Evolutionary conservation across 2,329 filamentous ascomycete genomes (phyloP), one percentile per base, ranked within the genome.

Genomic region (Ophiostoma ulmi): DNA sequence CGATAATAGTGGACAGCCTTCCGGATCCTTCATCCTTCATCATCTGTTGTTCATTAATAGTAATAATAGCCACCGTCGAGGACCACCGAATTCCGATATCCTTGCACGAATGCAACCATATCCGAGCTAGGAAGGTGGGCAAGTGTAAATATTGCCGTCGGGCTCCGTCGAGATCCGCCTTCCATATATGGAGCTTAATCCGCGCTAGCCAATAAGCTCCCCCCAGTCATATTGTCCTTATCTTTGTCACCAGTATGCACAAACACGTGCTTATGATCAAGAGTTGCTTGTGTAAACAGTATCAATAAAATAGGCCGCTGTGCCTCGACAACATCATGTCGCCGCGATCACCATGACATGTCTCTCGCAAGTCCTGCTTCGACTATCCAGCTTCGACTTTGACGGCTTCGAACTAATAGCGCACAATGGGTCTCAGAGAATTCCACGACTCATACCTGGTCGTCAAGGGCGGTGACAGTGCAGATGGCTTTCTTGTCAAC

Each of bases 401-500:
- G 13, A 10, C 58, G 26, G n/a, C 44, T n/a, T n/a, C 17, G 44
- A 48, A n/a, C n/a, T 48, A 48, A n/a, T 20, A 31, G 13, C 22
- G 26, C 65, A 44, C 38, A 41, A 67, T 67, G 65, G 39, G 65
- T 26, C 17, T 67, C 38, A 44, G 26, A 22, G 17, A 41, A 10
- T 67, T 67, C 17, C 65, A 67, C 39, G 65, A 67, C 6, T 31
- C n/a, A 11, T 48, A 67, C 65, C 65, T 67, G 4, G 65, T 67
- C 22, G 65, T 67, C 65, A 48, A 67, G 22, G 65, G 65, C 65
- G 65, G 65, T 11, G 39, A 67, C 1, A 31, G 8, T 14, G 38
- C 13, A 3, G 65, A 67, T 26, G 38, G 65, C 39, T 67, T 67
- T 14, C 65, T 67, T 11, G 65, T 67, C 65, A 67, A 67, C 22